Evolutionary conservation across 192 early-diverging fungal species (phyloP).

Genomic region (Linnemannia schmuckeri): DNA sequence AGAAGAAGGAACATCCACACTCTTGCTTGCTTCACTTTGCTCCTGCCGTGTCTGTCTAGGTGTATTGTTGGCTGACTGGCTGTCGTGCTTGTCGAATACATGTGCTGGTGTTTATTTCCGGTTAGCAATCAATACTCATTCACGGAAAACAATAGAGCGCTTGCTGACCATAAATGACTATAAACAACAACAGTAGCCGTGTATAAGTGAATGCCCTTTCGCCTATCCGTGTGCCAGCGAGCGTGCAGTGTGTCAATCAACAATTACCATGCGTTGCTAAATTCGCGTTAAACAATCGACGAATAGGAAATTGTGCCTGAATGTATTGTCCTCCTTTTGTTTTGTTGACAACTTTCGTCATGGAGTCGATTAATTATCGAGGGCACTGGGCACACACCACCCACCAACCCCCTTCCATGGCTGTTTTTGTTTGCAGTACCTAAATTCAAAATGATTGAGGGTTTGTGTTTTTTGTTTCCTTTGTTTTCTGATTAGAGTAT

Average conservation of each 20-base stretch:
- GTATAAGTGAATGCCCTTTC: not conserved
- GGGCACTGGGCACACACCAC: not conserved
- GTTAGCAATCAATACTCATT: slow-evolving; percentile 4
- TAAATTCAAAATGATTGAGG: not conserved
- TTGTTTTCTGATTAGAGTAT: not conserved
- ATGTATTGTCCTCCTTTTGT: too few relatives aligned
- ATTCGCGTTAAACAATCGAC: too few relatives aligned
- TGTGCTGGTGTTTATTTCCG: slow-evolving; percentile 1
- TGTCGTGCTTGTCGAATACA: not conserved
- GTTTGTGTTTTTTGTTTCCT: not conserved
- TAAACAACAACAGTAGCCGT: not conserved
- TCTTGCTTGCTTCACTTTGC: too few relatives aligned
- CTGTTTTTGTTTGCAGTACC: not conserved
- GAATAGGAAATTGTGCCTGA: too few relatives aligned
- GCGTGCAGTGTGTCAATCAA: not conserved
- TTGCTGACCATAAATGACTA: not conserved
- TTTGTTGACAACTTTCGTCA: too few relatives aligned
- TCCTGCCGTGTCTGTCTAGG: too few relatives aligned
- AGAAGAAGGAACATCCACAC: not conserved
- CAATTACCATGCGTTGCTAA: too few relatives aligned
- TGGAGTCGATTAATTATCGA: too few relatives aligned
- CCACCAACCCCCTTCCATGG: not conserved
- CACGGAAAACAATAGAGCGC: not conserved
- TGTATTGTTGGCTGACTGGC: not conserved
- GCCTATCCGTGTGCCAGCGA: not conserved